phyloP scores from a whole-genome alignment of 2,329 filamentous ascomycete species.

The Fusarium sp. region DNA sequence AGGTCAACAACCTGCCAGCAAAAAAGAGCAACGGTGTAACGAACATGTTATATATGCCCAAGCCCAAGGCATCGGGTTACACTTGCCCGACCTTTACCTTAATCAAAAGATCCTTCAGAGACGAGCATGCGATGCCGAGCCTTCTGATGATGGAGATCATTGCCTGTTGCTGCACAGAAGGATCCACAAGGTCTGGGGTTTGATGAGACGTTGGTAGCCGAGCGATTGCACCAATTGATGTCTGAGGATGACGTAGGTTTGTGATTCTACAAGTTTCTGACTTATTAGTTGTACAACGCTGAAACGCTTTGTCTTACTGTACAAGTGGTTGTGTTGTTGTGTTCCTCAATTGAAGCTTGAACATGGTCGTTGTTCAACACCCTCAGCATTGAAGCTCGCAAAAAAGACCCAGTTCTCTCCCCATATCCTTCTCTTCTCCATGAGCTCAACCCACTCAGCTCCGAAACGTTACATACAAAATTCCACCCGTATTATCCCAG shows the following conservation, averaged over 20 bases:
- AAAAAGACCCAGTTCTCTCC: background rate
- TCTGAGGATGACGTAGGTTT: conserved; percentile 9
- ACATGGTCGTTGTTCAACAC: background rate
- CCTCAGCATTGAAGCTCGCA: background rate
- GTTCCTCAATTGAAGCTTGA: background rate
- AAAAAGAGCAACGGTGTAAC: background rate
- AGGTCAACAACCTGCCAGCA: background rate
- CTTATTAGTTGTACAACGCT: background rate
- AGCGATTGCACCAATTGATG: background rate
- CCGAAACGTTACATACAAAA: conserved; percentile 28
- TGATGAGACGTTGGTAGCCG: conserved; percentile 9
- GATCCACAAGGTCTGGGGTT: conserved; percentile 29
- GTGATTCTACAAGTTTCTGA: background rate
- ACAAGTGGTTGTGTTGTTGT: background rate
- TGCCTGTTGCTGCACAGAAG: conserved; percentile 9
- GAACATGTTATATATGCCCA: conserved; percentile 23
- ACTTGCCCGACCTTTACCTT: background rate
- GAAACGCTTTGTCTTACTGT: background rate
- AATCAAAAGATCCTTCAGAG: conserved; percentile 5
- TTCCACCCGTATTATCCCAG: background rate
- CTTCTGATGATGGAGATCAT: conserved; percentile 31
- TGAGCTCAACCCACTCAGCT: conserved; percentile 11
- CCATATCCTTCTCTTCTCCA: conserved; percentile 3
- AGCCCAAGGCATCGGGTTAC: background rate
- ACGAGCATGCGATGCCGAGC: conserved; percentile 5